Evolutionary conservation across 305 asterid genomes (phyloP).

Genomic region (Caryopteris hybrid): DNA sequence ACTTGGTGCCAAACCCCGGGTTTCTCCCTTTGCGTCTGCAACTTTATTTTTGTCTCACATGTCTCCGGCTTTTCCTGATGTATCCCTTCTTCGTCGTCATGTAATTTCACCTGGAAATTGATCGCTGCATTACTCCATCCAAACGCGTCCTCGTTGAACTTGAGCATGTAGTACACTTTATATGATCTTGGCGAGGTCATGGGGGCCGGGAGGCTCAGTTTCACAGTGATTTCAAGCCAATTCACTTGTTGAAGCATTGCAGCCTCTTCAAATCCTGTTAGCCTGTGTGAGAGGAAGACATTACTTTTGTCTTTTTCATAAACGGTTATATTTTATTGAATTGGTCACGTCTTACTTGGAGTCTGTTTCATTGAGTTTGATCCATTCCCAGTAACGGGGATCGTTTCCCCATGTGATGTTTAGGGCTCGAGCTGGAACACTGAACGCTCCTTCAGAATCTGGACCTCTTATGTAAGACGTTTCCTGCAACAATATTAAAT

Average conservation of each 20-base stretch:
- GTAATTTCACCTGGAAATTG: neutral
- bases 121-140: conserved; percentile 3
- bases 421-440: neutral
- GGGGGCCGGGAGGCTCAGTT: neutral
- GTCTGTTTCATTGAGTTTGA: neutral
- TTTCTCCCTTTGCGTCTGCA: neutral
- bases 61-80: neutral
- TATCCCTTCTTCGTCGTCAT: neutral
- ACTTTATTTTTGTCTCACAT: neutral
- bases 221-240: neutral
- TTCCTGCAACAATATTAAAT: neutral
- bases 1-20: neutral
- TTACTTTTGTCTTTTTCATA: no score
- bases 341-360: no score
- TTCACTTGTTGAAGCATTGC: conserved; percentile 1
- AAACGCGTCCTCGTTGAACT: conserved; percentile 7
- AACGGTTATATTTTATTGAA: no score
- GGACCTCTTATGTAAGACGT: neutral
- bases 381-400: conserved; percentile 8
- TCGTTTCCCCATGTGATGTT: conserved; percentile 9
- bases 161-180: neutral
- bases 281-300: no score
- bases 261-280: neutral
- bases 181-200: neutral
- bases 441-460: neutral